Conservation (phyloP, 73 alveolate genomes). For the Paramecium primaurelia region DNA sequence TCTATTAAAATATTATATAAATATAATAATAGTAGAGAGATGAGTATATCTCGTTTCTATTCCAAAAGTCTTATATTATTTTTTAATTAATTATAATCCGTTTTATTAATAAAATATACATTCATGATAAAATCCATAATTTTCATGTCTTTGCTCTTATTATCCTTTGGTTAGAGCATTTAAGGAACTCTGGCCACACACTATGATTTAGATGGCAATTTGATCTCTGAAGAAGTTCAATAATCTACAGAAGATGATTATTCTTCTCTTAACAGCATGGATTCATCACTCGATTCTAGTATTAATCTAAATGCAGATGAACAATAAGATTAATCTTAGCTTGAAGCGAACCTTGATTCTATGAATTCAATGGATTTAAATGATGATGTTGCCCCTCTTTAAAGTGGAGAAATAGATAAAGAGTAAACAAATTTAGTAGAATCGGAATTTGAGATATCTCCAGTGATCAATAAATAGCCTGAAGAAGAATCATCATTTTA, state of each 20-base stretch:
- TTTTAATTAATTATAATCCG: not conserved
- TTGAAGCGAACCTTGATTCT: not conserved
- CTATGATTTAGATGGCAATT: constrained; percentile 17
- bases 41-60: not conserved
- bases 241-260: not conserved
- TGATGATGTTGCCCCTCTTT: not conserved
- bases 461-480: not conserved
- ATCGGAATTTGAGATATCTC: not conserved
- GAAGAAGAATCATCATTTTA: not conserved
- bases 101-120: not conserved
- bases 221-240: constrained; percentile 23
- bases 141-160: not conserved
- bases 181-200: constrained; percentile 15
- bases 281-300: not conserved
- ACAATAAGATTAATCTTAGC: not conserved
- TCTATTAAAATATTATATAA: too few relatives aligned
- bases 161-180: not conserved
- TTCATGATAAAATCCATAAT: not conserved
- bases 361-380: not conserved
- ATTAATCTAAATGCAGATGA: not conserved
- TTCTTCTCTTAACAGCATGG: not conserved
- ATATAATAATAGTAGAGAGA: not conserved
- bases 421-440: not conserved
- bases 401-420: not conserved
- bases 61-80: not conserved